Evolutionary conservation across 176 grass and related monocot species (phyloP).

Genomic region (Carex parvula): DNA sequence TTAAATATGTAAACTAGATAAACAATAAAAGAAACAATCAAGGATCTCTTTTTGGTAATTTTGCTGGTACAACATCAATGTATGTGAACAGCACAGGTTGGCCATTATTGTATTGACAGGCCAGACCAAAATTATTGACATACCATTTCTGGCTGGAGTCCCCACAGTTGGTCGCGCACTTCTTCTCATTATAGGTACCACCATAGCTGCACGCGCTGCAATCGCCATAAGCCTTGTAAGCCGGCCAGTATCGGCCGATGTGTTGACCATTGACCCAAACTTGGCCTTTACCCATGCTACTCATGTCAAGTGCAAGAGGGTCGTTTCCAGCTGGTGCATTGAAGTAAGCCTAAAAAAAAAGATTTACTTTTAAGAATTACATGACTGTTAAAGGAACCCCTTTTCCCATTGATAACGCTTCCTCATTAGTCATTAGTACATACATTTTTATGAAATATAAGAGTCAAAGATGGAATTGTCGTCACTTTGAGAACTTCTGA

Average conservation of each 20-base stretch:
- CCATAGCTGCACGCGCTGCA: constrained; percentile 67
- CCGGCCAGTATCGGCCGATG: constrained; percentile 79
- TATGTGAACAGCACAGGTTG: not conserved
- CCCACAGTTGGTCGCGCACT: constrained; percentile 64
- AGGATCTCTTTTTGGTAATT: constrained; percentile 1
- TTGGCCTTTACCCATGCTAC: constrained; percentile 92
- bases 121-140: not conserved
- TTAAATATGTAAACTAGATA: not conserved
- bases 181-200: constrained; percentile 57
- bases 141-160: constrained; percentile 82
- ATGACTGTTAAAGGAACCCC: not conserved
- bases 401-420: not conserved
- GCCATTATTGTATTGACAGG: not conserved
- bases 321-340: constrained; percentile 59
- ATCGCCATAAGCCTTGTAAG: constrained; percentile 49
- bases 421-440: not conserved
- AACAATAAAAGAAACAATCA: not conserved
- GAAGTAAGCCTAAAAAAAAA: constrained; percentile 54
- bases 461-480: not conserved
- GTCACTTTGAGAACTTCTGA: not conserved
- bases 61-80: not conserved
- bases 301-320: constrained; percentile 89
- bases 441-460: not conserved
- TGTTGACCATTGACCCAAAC: constrained; percentile 85
- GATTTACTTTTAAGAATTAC: constrained; percentile 5